These are phyloP conservation scores for Kodamaea neixiangensis DNA, from an alignment of 805 yeast species.

Conservation along the genomic window DNA sequence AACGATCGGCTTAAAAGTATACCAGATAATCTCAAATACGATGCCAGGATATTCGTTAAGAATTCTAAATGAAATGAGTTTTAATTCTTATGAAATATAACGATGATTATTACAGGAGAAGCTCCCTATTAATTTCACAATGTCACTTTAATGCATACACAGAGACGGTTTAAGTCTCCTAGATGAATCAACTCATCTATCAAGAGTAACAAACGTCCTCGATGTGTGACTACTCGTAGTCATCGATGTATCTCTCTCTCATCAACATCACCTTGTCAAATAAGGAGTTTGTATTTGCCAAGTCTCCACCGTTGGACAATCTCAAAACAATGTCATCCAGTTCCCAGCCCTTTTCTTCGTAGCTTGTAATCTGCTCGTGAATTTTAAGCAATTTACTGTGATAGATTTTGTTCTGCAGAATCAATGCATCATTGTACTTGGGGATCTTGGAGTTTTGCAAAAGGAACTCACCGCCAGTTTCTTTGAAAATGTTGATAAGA, in stretches of 20 bases:
- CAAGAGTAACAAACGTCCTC: background rate
- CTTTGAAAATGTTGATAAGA: constrained; percentile 29
- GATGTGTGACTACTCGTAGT: constrained; percentile 25
- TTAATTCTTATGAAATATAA: too few relatives aligned
- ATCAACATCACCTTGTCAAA: constrained; percentile 27
- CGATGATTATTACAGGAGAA: too few relatives aligned
- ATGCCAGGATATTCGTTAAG: too few relatives aligned
- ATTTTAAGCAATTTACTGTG: constrained; percentile 22
- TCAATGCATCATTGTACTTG: constrained; percentile 27
- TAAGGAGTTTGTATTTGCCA: constrained; percentile 18
- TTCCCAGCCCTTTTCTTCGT: constrained; percentile 42
- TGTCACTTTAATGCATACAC: too few relatives aligned
- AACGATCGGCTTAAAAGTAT: too few relatives aligned
- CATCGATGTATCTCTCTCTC: constrained; percentile 25
- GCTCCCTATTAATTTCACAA: too few relatives aligned
- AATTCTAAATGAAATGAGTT: too few relatives aligned
- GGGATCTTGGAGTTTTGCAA: constrained; percentile 42
- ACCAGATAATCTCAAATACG: too few relatives aligned
- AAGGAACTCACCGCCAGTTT: constrained; percentile 34
- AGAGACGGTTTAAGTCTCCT: too few relatives aligned
- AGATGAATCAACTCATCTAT: too few relatives aligned
- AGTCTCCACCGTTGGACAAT: constrained; percentile 18
- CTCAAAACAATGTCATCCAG: constrained; percentile 40
- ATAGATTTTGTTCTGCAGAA: constrained; percentile 21
- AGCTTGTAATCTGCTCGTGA: constrained; percentile 28